Percentiles rank a stretch among this genome's conserved stretches.
phyloP scores from a whole-genome alignment of 148 eudicot species.

The Bassia scoparia region DNA sequence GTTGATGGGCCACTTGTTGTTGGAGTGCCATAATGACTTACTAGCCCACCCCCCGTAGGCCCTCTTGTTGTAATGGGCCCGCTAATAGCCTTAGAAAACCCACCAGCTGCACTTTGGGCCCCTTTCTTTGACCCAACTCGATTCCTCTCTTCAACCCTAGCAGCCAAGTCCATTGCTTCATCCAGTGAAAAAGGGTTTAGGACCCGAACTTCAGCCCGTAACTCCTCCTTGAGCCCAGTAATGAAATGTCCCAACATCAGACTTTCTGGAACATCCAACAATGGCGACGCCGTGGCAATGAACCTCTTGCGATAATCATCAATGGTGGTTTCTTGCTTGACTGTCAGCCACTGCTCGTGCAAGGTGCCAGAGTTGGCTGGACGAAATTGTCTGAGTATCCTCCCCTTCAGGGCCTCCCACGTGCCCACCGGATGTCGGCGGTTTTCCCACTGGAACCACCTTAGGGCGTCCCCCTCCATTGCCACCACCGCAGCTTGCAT shows the following conservation, averaged over 20 bases:
- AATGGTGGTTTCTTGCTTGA: neutral
- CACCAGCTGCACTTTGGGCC: too few relatives aligned
- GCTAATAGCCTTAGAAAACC: too few relatives aligned
- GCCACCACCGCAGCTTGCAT: neutral
- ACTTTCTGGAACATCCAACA: neutral
- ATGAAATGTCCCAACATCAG: neutral
- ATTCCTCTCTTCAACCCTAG: neutral
- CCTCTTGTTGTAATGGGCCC: too few relatives aligned
- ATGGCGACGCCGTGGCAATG: neutral
- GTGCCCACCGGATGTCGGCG: neutral
- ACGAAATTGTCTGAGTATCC: neutral
- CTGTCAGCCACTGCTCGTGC: neutral
- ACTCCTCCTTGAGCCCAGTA: neutral
- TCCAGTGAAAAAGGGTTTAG: neutral
- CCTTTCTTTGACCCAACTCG: neutral
- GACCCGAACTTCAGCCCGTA: neutral
- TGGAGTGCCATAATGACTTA: too few relatives aligned
- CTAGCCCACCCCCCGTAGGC: too few relatives aligned
- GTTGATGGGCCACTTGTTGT: too few relatives aligned
- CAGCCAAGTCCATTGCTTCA: neutral
- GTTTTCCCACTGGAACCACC: neutral
- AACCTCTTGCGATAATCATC: neutral
- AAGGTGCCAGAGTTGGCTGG: neutral
- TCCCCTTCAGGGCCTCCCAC: neutral
- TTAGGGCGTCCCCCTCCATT: neutral